These are phyloP conservation scores for Aspergillus flavus DNA, from an alignment of 2,329 filamentous ascomycete genomes.

Conservation along the genomic window DNA sequence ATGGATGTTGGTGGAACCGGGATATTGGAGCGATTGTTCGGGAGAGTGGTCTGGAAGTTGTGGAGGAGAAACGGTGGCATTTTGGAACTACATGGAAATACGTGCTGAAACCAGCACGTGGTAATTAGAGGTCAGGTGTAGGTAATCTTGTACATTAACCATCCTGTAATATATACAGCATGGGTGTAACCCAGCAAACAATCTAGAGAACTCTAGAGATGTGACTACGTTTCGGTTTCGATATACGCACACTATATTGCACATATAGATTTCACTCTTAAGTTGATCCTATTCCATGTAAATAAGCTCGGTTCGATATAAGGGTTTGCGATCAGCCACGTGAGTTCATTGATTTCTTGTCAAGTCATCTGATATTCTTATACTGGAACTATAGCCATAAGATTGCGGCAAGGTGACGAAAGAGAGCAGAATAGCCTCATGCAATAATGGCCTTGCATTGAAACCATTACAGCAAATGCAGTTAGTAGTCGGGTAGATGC, in stretches of 20 bases:
- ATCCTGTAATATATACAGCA: neutral
- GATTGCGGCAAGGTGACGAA: neutral
- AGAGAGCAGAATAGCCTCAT: neutral
- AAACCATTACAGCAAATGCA: neutral
- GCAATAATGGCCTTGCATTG: neutral
- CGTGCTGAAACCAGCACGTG: conserved; percentile 37
- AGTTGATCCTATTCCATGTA: no score
- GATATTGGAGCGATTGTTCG: conserved; percentile 53
- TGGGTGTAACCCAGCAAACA: neutral
- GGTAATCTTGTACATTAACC: conserved; percentile 4
- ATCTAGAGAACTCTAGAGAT: neutral
- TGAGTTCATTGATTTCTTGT: neutral
- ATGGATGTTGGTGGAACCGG: conserved; percentile 57
- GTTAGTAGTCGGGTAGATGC: neutral
- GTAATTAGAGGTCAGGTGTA: neutral
- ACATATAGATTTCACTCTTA: no score
- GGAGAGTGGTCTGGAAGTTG: conserved; percentile 51
- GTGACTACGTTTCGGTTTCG: neutral
- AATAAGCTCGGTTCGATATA: no score
- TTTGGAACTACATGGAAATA: conserved; percentile 53
- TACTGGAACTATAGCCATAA: neutral
- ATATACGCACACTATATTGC: neutral
- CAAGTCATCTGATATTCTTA: neutral
- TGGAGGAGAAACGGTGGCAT: conserved; percentile 50
- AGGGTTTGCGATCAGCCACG: neutral